Base-by-base conservation (phyloP, 371 early-diverging fungal genomes). In the Coemansia sp. region DNA sequence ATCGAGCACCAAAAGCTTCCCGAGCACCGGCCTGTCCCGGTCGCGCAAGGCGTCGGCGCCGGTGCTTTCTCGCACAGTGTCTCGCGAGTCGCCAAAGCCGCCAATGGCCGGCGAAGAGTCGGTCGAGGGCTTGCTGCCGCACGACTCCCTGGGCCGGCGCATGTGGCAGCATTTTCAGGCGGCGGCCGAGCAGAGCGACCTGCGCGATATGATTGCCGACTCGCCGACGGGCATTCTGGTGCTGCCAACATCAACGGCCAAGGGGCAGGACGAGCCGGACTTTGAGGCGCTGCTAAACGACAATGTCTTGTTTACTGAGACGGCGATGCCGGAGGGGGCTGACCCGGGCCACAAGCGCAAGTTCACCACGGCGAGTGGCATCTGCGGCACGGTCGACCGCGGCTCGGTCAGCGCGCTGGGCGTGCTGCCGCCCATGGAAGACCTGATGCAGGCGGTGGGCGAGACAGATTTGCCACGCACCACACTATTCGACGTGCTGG, bases 401-500 rank as follows among this genome's bases (percentile, higher is more conserved):
- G 62, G 55, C 26, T 54, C 65, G 5, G 66, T 74, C 5, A 49
- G 61, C 26, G 74, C 74, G 5, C 52, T 69, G 45, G 74, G 74
- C 2, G 65, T 61, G 62, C 53, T 74, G 59, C 74, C 74, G 6
- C 66, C 70, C 2, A 65, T 74, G 70, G 74, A 74, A 59, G 62
- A 69, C 7, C 57, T 74, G 10, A 65, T 69, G 70, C 61, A 52
- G 38, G 51, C 56, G 6, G 55, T 69, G 14, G 49, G 56, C 47
- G 56, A 61, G 26, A 45, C 55, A 20, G 69, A 74, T 10, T 47
- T 66, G 26, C 74, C 74, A 3, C 69, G 59, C 30, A 47, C 74
- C 35, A 74, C 74, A n/a, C 35, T 69, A 2, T 74, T 74, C 42
- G 74, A 74, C 34, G 66, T 69, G 3, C 51, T 74, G n/a, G 74